A percentile compares a stretch with the other conserved stretches of the same genome.
Evolutionary conservation across 2,329 filamentous ascomycete species (phyloP).

Genomic region (Claviceps monticola): DNA sequence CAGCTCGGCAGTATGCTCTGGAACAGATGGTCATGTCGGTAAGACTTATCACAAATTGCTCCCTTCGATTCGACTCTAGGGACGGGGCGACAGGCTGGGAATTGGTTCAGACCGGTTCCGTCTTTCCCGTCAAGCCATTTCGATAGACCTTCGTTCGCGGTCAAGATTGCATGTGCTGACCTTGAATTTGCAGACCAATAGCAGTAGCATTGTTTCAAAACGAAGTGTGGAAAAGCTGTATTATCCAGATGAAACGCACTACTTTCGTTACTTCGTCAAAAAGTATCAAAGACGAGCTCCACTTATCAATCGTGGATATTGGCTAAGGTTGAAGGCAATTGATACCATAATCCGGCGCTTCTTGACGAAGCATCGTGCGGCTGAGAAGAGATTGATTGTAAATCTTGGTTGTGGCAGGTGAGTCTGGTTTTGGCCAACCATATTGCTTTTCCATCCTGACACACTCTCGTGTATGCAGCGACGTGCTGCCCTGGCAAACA

Average conservation of each 20-base stretch:
- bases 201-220: slow-evolving; percentile 84
- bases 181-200: slow-evolving; percentile 52
- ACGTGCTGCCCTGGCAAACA: slow-evolving; percentile 77
- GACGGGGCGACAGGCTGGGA: neutral
- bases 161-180: neutral
- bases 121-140: neutral
- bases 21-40: slow-evolving; percentile 45
- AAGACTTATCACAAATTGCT: slow-evolving; percentile 14
- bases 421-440: slow-evolving; percentile 24
- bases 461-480: slow-evolving; percentile 34
- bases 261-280: slow-evolving; percentile 75
- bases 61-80: neutral
- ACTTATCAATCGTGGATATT: slow-evolving; percentile 81
- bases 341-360: slow-evolving; percentile 64
- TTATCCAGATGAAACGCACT: slow-evolving; percentile 62
- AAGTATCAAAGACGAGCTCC: slow-evolving; percentile 75
- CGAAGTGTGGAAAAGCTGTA: slow-evolving; percentile 85
- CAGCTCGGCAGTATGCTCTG: slow-evolving; percentile 15
- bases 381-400: slow-evolving; percentile 57
- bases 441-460: neutral
- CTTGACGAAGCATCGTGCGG: slow-evolving; percentile 34
- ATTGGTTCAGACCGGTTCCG: neutral
- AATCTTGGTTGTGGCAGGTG: slow-evolving; percentile 87
- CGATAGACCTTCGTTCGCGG: neutral
- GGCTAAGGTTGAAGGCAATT: slow-evolving; percentile 71